phyloP scores from a whole-genome alignment of 176 grass and related monocot genomes.

The Zizania latifolia region DNA sequence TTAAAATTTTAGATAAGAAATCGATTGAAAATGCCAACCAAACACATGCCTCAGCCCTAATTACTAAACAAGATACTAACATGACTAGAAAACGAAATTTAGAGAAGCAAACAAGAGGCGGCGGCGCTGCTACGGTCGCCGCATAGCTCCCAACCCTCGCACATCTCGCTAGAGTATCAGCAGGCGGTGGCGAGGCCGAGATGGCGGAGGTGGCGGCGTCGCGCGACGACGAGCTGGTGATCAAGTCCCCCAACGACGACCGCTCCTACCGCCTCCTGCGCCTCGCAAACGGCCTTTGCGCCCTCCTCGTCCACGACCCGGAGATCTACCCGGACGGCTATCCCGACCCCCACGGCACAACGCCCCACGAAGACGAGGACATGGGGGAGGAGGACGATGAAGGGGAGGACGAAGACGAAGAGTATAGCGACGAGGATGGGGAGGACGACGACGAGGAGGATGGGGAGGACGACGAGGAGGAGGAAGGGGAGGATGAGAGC shows the following conservation, averaged over 20 bases:
- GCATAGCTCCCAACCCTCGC: not conserved
- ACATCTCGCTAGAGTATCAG: not conserved
- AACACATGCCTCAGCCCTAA: too few relatives aligned
- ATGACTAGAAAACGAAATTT: too few relatives aligned
- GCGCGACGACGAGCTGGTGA: conserved; percentile 49
- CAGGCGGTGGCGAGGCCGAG: not conserved
- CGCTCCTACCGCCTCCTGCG: conserved; percentile 71
- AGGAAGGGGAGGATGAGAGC: conserved; percentile 36
- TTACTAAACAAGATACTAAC: too few relatives aligned
- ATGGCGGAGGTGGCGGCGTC: conserved; percentile 42
- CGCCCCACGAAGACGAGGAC: conserved; percentile 26
- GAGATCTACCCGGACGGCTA: conserved; percentile 74
- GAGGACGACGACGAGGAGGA: conserved; percentile 33
- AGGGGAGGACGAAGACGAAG: too few relatives aligned
- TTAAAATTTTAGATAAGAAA: too few relatives aligned
- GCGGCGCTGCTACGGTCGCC: not conserved
- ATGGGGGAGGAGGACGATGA: not conserved
- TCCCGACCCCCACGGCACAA: not conserved
- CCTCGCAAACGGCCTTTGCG: conserved; percentile 67
- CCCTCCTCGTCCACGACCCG: conserved; percentile 76
- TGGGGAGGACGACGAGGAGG: conserved; percentile 14
- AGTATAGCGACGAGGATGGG: too few relatives aligned
- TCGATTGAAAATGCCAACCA: too few relatives aligned
- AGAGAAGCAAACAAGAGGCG: too few relatives aligned
- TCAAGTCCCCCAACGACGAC: conserved; percentile 76